phyloP scores from a whole-genome alignment of 192 early-diverging fungal genomes.

The Entomortierella chlamydospora region DNA sequence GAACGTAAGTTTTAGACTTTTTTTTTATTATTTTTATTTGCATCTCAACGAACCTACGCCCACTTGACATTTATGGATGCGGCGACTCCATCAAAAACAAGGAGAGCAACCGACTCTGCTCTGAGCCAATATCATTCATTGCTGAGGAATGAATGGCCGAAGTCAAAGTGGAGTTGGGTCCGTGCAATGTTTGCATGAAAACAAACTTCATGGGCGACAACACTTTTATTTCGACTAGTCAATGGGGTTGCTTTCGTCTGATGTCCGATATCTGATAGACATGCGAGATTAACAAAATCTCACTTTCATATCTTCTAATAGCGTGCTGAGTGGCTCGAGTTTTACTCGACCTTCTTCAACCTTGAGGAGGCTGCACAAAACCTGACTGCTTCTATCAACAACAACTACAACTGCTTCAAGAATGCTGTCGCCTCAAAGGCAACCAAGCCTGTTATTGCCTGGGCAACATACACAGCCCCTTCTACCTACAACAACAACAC shows the following conservation, averaged over 20 bases:
- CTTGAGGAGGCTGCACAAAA: conserved; percentile 63
- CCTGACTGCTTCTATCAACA: conserved; percentile 57
- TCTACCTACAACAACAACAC: conserved; percentile 76
- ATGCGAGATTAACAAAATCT: not conserved
- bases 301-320: conserved; percentile 14
- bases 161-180: not conserved
- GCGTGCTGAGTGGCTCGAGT: conserved; percentile 71
- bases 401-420: conserved; percentile 72
- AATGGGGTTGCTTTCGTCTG: too few species aligned
- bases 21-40: not conserved
- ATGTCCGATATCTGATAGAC: too few species aligned
- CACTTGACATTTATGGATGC: not conserved
- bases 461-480: conserved; percentile 71
- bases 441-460: conserved; percentile 71
- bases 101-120: too few species aligned
- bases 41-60: not conserved
- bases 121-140: too few species aligned
- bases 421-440: conserved; percentile 41
- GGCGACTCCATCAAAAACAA: too few species aligned
- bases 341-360: conserved; percentile 76
- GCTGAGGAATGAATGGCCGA: too few species aligned
- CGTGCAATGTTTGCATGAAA: not conserved
- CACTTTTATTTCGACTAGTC: too few species aligned
- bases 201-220: not conserved
- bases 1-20: conserved; percentile 52